A percentile compares a stretch with the other conserved stretches of the same genome.
Evolutionary conservation across 768 basidiomycete species (phyloP).

Genomic region (Lentinula lateritia): DNA sequence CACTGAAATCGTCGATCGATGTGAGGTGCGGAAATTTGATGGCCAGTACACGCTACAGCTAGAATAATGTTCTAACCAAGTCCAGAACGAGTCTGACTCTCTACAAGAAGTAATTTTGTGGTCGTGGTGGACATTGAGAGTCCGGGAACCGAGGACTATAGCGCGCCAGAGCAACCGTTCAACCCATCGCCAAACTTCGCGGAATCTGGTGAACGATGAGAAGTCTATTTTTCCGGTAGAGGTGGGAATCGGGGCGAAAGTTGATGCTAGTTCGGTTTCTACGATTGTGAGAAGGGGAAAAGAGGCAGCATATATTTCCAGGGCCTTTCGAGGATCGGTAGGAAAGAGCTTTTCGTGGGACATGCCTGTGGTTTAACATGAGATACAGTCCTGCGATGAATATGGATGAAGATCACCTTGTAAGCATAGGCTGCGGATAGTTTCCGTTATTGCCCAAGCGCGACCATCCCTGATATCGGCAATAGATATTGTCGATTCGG

Average conservation of each 20-base stretch:
- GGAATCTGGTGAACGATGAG: constrained; percentile 58
- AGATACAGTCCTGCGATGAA: background rate
- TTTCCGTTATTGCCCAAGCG: constrained; percentile 69
- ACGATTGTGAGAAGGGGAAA: constrained; percentile 49
- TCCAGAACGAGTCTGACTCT: constrained; percentile 44
- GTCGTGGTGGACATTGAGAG: constrained; percentile 30
- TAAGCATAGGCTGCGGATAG: constrained; percentile 70
- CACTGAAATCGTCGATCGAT: constrained; percentile 63
- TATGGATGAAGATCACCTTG: constrained; percentile 47
- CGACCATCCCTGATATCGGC: constrained; percentile 64
- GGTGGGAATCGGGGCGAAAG: constrained; percentile 18
- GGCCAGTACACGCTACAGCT: constrained; percentile 70
- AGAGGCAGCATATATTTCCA: constrained; percentile 50
- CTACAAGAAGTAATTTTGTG: constrained; percentile 15
- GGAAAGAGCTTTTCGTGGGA: constrained; percentile 58
- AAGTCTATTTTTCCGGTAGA: constrained; percentile 34
- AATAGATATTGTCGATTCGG: constrained; percentile 32
- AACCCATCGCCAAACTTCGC: constrained; percentile 84
- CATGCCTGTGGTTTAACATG: constrained; percentile 51
- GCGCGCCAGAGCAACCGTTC: constrained; percentile 83
- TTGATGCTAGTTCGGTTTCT: constrained; percentile 38
- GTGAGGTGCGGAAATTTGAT: constrained; percentile 66
- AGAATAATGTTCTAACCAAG: constrained; percentile 56
- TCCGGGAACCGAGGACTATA: constrained; percentile 55
- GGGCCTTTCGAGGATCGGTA: constrained; percentile 40